Base-by-base conservation (phyloP, 202 grass and related monocot species). In the Alloteropsis angusta region DNA sequence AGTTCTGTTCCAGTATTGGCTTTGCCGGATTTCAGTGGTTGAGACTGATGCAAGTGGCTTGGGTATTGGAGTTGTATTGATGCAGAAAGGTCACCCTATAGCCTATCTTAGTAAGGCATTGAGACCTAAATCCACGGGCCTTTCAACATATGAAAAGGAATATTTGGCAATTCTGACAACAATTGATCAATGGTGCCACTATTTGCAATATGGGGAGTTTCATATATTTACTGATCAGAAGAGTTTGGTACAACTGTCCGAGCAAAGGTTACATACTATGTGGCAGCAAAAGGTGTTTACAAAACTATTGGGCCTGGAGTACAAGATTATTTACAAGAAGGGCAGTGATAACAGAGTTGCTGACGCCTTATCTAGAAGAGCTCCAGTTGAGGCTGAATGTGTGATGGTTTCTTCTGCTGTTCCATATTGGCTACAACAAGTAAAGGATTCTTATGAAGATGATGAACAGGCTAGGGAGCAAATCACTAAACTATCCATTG, bases 301-400 rank as follows among this genome's bases (percentile, higher is more conserved):
- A 0, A 42, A 11, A 11, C 11, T 42, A 9, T 11, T 42, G 41
- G 41, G 41, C 1, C 8, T 42, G 7, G 16, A 18, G 1, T 50
- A 50, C 15, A 50, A 18, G 1, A 18, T 50, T 0, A 5, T 50
- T 5, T 50, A 50, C 15, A 50, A 50, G 14, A 0, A 50, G 1
- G 16, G 47, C 0, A 2, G 5, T 5, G 47, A 50, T 4, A 50
- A 50, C 2, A 4, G 47, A 0, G 47, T 5, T 5, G 47, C 47
- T 5, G 47, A 50, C n/a, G 47, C 47, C 0, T 50, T 50, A 1
- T 50, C 47, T 11, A 50, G 47, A 6, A 50, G 17, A 18, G 14
- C 15, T 1, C 4, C 1, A 0, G 4, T 6, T 0, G 4, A 1
- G 4, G 16, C n/a, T n/a, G n/a, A 50, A 5, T 50, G 47, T 18